Base-by-base conservation (phyloP, 257 asterid genomes). In the Ballota nigra region DNA sequence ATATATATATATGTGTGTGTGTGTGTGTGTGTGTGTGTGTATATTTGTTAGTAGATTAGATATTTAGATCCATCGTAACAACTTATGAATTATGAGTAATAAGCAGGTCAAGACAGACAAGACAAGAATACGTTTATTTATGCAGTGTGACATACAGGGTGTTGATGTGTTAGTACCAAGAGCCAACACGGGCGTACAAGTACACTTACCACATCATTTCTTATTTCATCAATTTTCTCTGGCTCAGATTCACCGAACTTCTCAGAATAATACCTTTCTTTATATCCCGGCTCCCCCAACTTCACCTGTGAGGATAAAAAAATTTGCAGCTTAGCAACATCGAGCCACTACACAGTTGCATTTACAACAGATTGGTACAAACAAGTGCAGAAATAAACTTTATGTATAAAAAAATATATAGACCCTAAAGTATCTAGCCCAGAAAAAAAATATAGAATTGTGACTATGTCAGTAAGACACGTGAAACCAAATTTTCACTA, bases 271-370 rank as follows among this genome's bases (percentile, higher is more conserved):
- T 94, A 94, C 76, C 99, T 88, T 65, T 88, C 99, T 75, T 86
- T 91, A 82, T 91, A 94, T 80, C 99, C 99, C 66, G 97, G 99
- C 81, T 91, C 97, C 73, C 99, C 98, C 64, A 94, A 79, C 76
- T 81, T 89, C 76, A 94, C 89, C 99, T 94, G 90, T 72, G 51
- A 78, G 58, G 61, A 68, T 63, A 8, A 70, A 40, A 69, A n/a
- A 69, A 4, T 63, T 53, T 3, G 66, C 68, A 75, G 62, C 53
- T 74, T 57, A 55, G 40, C 34, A 52, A 75, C 45, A 69, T 38
- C 64, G 11, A 59, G 70, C 31, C 68, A 69, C 61, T 66, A 36
- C 22, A 63, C 13, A 73, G 45, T 41, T 55, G 55, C 76, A 75
- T 22, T 36, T 36, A 61, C 26, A 68, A 51, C 41, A 15, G 64